Conservation (phyloP, 306 rosid species). For the Styphnolobium japonicum region DNA sequence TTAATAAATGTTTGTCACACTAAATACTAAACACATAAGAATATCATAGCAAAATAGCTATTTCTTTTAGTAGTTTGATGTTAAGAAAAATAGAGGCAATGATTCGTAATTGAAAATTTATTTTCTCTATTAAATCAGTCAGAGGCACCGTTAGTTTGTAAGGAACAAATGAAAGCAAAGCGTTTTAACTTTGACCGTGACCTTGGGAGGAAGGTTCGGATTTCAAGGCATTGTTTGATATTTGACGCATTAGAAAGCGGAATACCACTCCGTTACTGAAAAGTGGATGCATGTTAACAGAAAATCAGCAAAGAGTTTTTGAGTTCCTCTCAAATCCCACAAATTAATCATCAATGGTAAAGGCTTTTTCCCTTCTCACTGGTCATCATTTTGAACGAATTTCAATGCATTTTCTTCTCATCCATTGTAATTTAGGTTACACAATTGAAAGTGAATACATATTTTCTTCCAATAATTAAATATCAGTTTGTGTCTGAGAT, state of each 20-base stretch:
- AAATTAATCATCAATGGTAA: slow-evolving; percentile 24
- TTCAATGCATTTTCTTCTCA: not conserved
- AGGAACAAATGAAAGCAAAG: not conserved
- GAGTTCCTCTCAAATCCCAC: not conserved
- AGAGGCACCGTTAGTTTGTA: not conserved
- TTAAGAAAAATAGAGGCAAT: too few species aligned
- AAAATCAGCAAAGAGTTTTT: not conserved
- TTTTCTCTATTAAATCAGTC: not conserved
- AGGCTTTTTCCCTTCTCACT: not conserved
- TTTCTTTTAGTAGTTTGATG: too few species aligned
- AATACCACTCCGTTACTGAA: not conserved
- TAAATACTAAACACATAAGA: too few species aligned
- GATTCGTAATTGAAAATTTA: not conserved
- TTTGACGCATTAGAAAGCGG: not conserved
- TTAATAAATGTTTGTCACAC: too few species aligned
- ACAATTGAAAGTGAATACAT: too few species aligned
- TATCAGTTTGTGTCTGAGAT: not conserved
- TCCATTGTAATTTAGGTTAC: not conserved
- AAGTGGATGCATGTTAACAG: not conserved
- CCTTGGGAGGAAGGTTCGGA: not conserved
- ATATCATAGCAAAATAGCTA: too few species aligned
- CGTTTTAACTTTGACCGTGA: slow-evolving; percentile 14
- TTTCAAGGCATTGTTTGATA: not conserved
- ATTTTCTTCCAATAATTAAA: too few species aligned
- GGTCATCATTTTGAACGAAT: not conserved